phyloP scores from a whole-genome alignment of 2,329 filamentous ascomycete genomes.

The Geoglossum cookeanum region DNA sequence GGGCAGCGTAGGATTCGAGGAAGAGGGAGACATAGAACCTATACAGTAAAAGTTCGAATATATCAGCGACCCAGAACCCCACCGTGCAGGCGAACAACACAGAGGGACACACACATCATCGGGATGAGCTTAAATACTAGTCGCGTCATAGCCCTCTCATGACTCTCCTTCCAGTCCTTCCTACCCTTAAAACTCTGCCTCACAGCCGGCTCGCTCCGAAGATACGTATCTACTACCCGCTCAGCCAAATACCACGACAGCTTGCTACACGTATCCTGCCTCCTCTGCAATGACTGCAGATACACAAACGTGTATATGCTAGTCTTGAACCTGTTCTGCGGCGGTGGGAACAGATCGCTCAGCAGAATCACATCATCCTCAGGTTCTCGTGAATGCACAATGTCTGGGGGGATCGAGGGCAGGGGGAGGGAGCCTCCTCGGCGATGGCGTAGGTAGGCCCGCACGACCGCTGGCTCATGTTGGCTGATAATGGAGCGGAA shows the following conservation, averaged over 20 bases:
- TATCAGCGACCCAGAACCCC: background rate
- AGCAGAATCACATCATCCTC: slow-evolving; percentile 25
- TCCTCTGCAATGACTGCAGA: slow-evolving; percentile 19
- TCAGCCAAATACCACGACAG: slow-evolving; percentile 24
- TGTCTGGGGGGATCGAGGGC: slow-evolving; percentile 17
- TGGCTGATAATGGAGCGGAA: slow-evolving; percentile 19
- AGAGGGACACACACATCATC: slow-evolving; percentile 18
- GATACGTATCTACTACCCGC: slow-evolving; percentile 22
- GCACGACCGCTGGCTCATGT: slow-evolving; percentile 23
- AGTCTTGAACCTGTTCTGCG: slow-evolving; percentile 19
- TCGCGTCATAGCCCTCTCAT: slow-evolving; percentile 17
- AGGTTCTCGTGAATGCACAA: slow-evolving; percentile 21
- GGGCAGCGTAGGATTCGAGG: slow-evolving; percentile 21
- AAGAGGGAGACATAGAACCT: slow-evolving; percentile 25
- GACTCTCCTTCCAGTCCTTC: slow-evolving; percentile 17
- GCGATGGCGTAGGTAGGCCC: slow-evolving; percentile 22
- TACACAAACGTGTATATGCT: slow-evolving; percentile 23
- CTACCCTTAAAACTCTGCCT: slow-evolving; percentile 18
- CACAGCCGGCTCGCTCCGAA: slow-evolving; percentile 16
- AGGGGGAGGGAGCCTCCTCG: slow-evolving; percentile 24
- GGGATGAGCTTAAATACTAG: slow-evolving; percentile 23
- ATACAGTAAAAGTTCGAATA: background rate
- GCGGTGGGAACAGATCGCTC: slow-evolving; percentile 24
- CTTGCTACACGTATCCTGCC: slow-evolving; percentile 21
- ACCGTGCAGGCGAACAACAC: background rate